A percentile compares a stretch with the other conserved stretches of the same genome.
phyloP scores from a whole-genome alignment of 345 rosid species.

The Boechera stricta region DNA sequence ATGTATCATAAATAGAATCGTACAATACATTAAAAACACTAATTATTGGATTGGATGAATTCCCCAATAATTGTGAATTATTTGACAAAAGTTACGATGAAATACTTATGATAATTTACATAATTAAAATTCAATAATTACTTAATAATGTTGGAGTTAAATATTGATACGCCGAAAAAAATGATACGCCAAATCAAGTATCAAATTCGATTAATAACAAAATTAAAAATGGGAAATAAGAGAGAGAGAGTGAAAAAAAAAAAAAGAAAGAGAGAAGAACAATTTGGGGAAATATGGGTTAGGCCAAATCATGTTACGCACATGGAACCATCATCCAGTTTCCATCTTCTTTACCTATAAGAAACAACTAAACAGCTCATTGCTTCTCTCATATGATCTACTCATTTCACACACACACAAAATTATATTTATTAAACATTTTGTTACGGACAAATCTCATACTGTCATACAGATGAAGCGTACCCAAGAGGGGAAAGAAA shows the following conservation, averaged over 20 bases:
- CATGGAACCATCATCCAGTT: conserved; percentile 42
- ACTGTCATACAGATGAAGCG: conserved; percentile 9
- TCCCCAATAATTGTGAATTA: neutral
- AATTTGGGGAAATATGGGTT: conserved; percentile 17
- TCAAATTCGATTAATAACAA: conserved; percentile 7
- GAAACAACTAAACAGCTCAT: conserved; percentile 44
- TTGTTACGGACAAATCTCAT: neutral
- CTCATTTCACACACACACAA: conserved; percentile 29
- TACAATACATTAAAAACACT: no score
- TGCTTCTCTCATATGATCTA: conserved; percentile 27
- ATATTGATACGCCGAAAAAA: conserved; percentile 17
- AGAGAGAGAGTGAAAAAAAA: neutral
- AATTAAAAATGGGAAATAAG: neutral
- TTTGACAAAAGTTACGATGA: neutral
- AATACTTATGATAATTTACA: neutral
- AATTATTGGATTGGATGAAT: neutral
- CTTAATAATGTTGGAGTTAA: conserved; percentile 20
- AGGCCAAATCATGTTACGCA: conserved; percentile 48
- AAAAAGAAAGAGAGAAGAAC: neutral
- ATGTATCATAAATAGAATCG: neutral
- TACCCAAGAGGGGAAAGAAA: conserved; percentile 6
- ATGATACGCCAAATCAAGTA: conserved; percentile 34
- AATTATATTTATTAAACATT: neutral
- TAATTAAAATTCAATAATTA: conserved; percentile 27
- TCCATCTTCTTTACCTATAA: conserved; percentile 35